Conservation (phyloP, 768 basidiomycete genomes). For the Kondoa malvinella region DNA sequence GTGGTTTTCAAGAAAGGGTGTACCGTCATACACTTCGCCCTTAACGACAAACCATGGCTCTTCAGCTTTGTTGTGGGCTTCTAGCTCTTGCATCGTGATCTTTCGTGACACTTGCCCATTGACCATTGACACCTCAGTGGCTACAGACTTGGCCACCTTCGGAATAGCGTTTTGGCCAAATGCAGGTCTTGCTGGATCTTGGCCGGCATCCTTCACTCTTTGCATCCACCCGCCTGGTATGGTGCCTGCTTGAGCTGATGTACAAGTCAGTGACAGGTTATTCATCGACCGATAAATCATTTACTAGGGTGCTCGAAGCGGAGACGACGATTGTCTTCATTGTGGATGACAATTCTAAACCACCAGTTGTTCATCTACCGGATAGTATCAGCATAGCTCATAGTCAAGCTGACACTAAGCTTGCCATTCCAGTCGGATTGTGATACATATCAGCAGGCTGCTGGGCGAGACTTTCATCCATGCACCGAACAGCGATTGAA, state of each 20-base stretch:
- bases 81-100: conserved; percentile 36
- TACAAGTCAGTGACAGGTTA: too few species aligned
- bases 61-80: conserved; percentile 38
- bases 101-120: conserved; percentile 37
- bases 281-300: too few species aligned
- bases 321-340: conserved; percentile 26
- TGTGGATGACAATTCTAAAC: conserved; percentile 42
- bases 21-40: conserved; percentile 69
- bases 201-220: conserved; percentile 38
- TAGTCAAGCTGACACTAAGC: background rate
- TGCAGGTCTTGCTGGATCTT: conserved; percentile 36
- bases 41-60: conserved; percentile 70
- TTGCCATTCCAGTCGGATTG: conserved; percentile 14
- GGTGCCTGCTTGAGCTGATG: conserved; percentile 37
- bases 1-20: conserved; percentile 52
- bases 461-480: conserved; percentile 41
- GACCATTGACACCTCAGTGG: conserved; percentile 36
- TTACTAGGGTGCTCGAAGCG: conserved; percentile 49
- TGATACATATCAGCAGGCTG: conserved; percentile 44
- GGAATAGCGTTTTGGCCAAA: conserved; percentile 29
- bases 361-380: conserved; percentile 49
- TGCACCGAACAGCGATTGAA: conserved; percentile 40
- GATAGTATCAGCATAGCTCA: conserved; percentile 41
- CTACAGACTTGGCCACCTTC: too few species aligned
- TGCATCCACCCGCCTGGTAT: conserved; percentile 48